phyloP scores from a whole-genome alignment of 1,284 basidiomycete genomes.

The Crucibulum cyathiforme region DNA sequence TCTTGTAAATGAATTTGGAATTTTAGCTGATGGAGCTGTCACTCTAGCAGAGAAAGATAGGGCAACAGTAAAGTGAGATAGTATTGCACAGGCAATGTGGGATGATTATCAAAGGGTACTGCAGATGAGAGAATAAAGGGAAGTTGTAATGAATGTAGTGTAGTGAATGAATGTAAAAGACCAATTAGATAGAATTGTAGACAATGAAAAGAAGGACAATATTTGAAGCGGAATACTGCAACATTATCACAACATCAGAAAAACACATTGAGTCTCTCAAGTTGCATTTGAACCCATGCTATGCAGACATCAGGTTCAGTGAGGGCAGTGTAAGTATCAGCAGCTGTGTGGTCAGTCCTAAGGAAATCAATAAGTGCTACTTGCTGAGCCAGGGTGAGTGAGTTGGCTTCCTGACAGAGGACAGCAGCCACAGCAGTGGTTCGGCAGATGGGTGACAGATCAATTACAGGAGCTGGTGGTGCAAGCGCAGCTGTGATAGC shows the following conservation, averaged over 20 bases:
- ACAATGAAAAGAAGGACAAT: not conserved
- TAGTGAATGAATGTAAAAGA: slow-evolving; percentile 1
- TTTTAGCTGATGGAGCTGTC: slow-evolving; percentile 7
- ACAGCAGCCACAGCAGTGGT: slow-evolving; percentile 5
- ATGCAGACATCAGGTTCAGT: slow-evolving; percentile 2
- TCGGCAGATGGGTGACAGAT: slow-evolving; percentile 6
- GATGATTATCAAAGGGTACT: slow-evolving; percentile 18
- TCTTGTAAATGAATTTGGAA: slow-evolving; percentile 3
- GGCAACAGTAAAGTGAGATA: slow-evolving; percentile 17
- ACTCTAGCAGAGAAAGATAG: slow-evolving; percentile 16
- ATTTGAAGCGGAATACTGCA: not conserved
- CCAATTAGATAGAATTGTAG: not conserved
- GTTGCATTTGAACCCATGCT: slow-evolving; percentile 9
- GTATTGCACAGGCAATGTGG: slow-evolving; percentile 30
- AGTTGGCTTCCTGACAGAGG: slow-evolving; percentile 4
- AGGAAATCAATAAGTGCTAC: slow-evolving; percentile 9
- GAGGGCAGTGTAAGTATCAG: slow-evolving; percentile 11
- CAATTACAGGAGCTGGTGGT: slow-evolving; percentile 5
- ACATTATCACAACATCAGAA: not conserved
- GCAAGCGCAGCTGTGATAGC: slow-evolving; percentile 8
- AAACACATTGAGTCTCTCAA: slow-evolving; percentile 4
- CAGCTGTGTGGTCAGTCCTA: slow-evolving; percentile 2
- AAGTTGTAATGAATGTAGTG: slow-evolving; percentile 3
- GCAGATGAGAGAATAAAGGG: not conserved
- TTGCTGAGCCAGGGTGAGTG: slow-evolving; percentile 3